A percentile compares a stretch with the other conserved stretches of the same genome.
Conservation (phyloP, 768 basidiomycete genomes). For the Russula abietina region DNA sequence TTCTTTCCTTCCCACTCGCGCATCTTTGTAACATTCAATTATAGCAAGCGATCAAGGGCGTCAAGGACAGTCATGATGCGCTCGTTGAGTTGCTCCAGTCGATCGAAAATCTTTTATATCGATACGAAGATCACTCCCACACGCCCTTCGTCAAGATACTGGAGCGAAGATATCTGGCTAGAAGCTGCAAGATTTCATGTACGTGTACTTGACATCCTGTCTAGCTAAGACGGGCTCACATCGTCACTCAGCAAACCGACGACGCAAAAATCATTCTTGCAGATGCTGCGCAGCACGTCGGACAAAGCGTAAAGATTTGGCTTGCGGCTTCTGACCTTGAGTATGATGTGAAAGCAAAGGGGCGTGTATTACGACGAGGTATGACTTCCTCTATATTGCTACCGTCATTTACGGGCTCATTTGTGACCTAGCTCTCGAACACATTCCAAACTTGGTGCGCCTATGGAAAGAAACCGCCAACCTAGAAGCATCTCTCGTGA, state of each 20-base stretch:
- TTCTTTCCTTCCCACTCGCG: too few relatives aligned
- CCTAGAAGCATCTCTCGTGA: constrained; percentile 79
- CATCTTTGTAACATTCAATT: too few relatives aligned
- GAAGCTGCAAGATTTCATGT: constrained; percentile 94
- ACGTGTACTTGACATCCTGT: constrained; percentile 29
- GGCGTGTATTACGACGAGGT: constrained; percentile 91
- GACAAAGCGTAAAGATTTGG: constrained; percentile 96
- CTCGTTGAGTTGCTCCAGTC: too few relatives aligned
- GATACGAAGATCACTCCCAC: too few relatives aligned
- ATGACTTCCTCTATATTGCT: constrained; percentile 22
- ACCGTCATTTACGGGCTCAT: not conserved
- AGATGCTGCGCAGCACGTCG: constrained; percentile 89
- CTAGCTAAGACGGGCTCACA: constrained; percentile 4
- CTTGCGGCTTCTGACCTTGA: constrained; percentile 90
- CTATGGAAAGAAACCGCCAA: constrained; percentile 99
- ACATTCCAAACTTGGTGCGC: constrained; percentile 94
- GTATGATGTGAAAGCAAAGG: constrained; percentile 76
- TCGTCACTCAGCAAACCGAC: constrained; percentile 60
- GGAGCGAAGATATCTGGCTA: constrained; percentile 98
- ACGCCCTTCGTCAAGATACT: too few relatives aligned
- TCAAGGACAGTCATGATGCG: too few relatives aligned
- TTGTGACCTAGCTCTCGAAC: constrained; percentile 68
- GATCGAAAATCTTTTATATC: too few relatives aligned
- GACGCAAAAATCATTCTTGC: constrained; percentile 95
- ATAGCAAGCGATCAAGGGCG: too few relatives aligned